Evolutionary conservation across 2,329 filamentous ascomycete species (phyloP).

Genomic region (Tolypocladium tropicale): DNA sequence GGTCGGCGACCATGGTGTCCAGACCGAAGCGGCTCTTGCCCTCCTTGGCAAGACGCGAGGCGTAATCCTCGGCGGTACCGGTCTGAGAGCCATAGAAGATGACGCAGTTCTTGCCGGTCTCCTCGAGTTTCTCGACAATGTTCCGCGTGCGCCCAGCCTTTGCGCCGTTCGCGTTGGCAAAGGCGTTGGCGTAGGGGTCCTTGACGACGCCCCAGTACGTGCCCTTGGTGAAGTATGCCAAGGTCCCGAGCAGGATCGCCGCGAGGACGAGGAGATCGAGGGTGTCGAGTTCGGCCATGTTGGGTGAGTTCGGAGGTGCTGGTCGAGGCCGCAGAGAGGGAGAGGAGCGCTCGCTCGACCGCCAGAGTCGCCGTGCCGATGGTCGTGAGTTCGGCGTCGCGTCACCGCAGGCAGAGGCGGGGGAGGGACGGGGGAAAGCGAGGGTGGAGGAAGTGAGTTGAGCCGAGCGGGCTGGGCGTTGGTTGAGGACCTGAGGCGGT

Average conservation of each 20-base stretch:
- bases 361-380: not conserved
- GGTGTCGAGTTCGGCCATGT: conserved; percentile 92
- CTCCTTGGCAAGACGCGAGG: conserved; percentile 91
- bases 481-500: not conserved
- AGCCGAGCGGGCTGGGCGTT: not conserved
- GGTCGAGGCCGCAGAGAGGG: not conserved
- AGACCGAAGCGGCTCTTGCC: conserved; percentile 92
- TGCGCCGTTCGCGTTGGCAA: conserved; percentile 56
- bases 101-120: conserved; percentile 92
- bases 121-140: conserved; percentile 91
- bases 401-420: not conserved
- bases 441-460: not conserved
- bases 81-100: conserved; percentile 99
- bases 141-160: conserved; percentile 83
- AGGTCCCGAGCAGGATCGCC: conserved; percentile 71
- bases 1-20: conserved; percentile 95
- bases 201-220: conserved; percentile 83
- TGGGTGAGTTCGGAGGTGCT: conserved; percentile 15
- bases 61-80: conserved; percentile 96
- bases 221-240: conserved; percentile 97
- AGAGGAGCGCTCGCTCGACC: not conserved
- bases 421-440: not conserved
- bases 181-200: conserved; percentile 74
- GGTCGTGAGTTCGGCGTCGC: not conserved
- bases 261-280: conserved; percentile 89